Base-by-base conservation (phyloP, 805 yeast genomes). In the Kazachstania kunashirensis region DNA sequence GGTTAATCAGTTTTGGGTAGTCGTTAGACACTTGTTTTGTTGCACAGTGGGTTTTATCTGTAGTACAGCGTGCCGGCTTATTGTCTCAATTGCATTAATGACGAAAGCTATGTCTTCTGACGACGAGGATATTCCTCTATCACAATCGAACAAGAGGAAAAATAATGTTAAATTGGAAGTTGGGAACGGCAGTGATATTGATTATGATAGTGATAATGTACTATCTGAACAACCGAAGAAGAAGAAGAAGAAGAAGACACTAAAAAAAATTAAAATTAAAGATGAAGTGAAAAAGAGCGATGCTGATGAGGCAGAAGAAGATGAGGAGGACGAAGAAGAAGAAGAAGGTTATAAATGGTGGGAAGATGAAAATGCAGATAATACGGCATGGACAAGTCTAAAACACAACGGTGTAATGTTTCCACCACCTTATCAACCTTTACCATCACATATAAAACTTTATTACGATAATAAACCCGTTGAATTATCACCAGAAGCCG, bases 391-490 rank as follows among this genome's bases (percentile, higher is more conserved):
- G 98, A 79, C 75, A 17, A 72, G 86, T 1, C 63, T 89, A 36
- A 84, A 75, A 44, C 98, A 89, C 56, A 77, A 73, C 46, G 98
- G 98, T 50, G 96, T 89, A 10, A 62, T 88, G 23, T 89, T 89
- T 51, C 96, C 98, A 2, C 96, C 97, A 0, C 80, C 75, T 3
- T 89, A 89, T 57, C 88, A 80, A 53, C 86, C 92, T 3, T 62
- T 89, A 30, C 97, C 97, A 0, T 63, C 73, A 5, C 70, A 74
- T 49, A 82, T 88, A 27, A 84, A 81, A 52, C 49, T 89, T 36
- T 69, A 73, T 40, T 88, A 89, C 51, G 80, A 81, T 47, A 84
- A 84, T 1, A 68, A 73, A 45, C 83, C 92, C 0, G 88, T 88
- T 0, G 66, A 65, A 20, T 66, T 89, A 40, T 89, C 95, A 1